Conservation (phyloP, 2,329 filamentous ascomycete genomes). For the Helminthosporium solani region DNA sequence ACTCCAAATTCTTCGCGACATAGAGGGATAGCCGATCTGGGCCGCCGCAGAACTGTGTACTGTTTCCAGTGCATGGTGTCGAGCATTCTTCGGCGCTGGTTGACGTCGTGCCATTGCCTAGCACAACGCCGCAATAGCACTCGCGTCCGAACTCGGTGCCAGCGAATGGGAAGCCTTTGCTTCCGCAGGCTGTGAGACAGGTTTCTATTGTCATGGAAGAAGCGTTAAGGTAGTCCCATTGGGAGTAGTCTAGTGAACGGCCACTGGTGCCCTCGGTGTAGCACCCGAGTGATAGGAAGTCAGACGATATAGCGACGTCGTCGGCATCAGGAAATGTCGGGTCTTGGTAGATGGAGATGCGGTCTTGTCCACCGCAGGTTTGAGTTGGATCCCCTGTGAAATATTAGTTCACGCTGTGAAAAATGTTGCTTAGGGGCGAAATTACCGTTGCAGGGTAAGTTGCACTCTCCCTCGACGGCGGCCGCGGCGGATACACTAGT, state of each 20-base stretch:
- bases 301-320: conserved; percentile 21
- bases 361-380: conserved; percentile 19
- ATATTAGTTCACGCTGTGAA: background rate
- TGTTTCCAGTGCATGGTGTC: conserved; percentile 14
- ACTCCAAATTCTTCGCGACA: conserved; percentile 17
- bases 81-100: conserved; percentile 9
- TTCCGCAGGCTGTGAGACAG: conserved; percentile 44
- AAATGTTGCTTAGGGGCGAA: background rate
- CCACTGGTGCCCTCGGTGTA: conserved; percentile 40
- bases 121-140: conserved; percentile 40
- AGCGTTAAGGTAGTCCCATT: conserved; percentile 33
- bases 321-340: conserved; percentile 37
- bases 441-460: conserved; percentile 21
- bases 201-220: conserved; percentile 39
- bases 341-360: conserved; percentile 38
- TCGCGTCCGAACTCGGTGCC: conserved; percentile 34
- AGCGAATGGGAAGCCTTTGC: conserved; percentile 39
- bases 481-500: conserved; percentile 11
- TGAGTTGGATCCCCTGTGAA: conserved; percentile 12
- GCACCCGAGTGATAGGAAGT: conserved; percentile 39
- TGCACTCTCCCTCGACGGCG: conserved; percentile 18
- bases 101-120: conserved; percentile 34
- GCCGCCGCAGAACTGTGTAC: conserved; percentile 14
- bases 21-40: conserved; percentile 25
- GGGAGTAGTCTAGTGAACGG: conserved; percentile 27